Conservation (phyloP, 768 basidiomycete species). For the Cystobasidium ongulense region DNA sequence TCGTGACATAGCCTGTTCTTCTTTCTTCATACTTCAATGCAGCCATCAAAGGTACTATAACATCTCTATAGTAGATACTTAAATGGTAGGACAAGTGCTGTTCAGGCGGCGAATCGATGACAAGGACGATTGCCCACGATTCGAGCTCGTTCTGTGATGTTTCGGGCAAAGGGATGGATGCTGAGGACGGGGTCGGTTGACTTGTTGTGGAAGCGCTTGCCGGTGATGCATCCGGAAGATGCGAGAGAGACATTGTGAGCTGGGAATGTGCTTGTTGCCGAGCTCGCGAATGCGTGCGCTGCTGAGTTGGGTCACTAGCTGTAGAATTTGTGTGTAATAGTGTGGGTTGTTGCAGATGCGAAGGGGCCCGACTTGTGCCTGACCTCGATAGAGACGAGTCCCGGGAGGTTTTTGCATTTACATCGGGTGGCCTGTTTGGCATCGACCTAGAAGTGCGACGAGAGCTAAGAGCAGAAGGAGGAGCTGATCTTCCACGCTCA, state of each 20-base stretch:
- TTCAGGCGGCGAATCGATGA: slow-evolving; percentile 42
- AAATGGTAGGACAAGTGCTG: slow-evolving; percentile 40
- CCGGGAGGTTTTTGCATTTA: not conserved
- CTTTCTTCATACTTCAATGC: slow-evolving; percentile 89
- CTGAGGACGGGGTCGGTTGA: slow-evolving; percentile 4
- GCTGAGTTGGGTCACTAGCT: not conserved
- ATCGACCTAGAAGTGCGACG: not conserved
- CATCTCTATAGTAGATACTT: slow-evolving; percentile 40
- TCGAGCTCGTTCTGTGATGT: not conserved
- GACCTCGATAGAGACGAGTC: slow-evolving; percentile 4
- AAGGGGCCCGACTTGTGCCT: not conserved
- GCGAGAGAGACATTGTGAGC: not conserved
- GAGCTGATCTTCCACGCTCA: slow-evolving; percentile 4
- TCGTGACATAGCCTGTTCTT: slow-evolving; percentile 71
- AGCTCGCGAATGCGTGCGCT: not conserved
- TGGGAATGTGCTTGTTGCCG: not conserved
- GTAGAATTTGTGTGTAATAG: not conserved
- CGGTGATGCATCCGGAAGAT: not conserved
- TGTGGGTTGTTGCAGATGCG: not conserved
- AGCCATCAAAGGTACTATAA: slow-evolving; percentile 54
- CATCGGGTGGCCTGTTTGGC: not conserved
- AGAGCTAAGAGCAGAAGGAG: not conserved
- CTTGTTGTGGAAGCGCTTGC: not conserved
- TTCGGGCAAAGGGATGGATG: not conserved
- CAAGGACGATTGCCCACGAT: slow-evolving; percentile 39